A percentile compares a stretch with the other conserved stretches of the same genome.
Conservation (phyloP, 352 stramenopile genomes). For the Paralagenidium karlingii region DNA sequence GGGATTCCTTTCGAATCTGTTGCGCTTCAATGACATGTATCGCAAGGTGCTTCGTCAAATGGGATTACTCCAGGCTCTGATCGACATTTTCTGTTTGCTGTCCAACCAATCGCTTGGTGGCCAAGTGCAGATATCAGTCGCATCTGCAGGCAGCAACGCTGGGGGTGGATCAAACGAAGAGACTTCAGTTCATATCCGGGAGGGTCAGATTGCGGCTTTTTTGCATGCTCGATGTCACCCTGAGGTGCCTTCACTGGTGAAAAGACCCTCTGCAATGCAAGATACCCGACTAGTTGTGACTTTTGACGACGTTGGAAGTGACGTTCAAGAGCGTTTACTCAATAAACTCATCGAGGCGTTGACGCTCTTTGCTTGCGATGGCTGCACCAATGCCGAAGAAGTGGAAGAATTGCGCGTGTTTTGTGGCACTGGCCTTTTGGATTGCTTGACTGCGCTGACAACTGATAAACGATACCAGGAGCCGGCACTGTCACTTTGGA, state of each 20-base stretch:
- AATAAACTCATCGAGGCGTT: constrained; percentile 36
- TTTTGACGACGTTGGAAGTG: too few relatives aligned
- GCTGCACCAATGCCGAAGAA: background rate
- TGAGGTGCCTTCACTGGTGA: too few relatives aligned
- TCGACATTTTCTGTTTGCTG: constrained; percentile 31
- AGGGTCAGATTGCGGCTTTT: too few relatives aligned
- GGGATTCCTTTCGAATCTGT: constrained; percentile 18
- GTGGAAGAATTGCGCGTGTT: constrained; percentile 14
- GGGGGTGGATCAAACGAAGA: too few relatives aligned
- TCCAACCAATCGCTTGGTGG: too few relatives aligned
- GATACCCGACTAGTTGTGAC: too few relatives aligned
- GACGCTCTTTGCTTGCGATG: constrained; percentile 10
- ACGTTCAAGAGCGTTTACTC: too few relatives aligned
- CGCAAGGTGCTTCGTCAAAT: constrained; percentile 17
- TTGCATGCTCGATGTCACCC: too few relatives aligned
- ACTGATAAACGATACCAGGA: constrained; percentile 15
- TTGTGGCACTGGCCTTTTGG: constrained; percentile 22
- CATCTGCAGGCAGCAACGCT: too few relatives aligned
- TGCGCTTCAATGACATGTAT: constrained; percentile 33
- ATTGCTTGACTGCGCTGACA: constrained; percentile 28
- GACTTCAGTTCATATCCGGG: too few relatives aligned
- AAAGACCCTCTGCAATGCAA: too few relatives aligned
- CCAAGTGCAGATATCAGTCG: too few relatives aligned
- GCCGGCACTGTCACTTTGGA: constrained; percentile 23
- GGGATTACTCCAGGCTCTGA: constrained; percentile 21